These are phyloP conservation scores for Knufia petricola DNA, from an alignment of 2,329 filamentous ascomycete genomes.

Conservation along the genomic window DNA sequence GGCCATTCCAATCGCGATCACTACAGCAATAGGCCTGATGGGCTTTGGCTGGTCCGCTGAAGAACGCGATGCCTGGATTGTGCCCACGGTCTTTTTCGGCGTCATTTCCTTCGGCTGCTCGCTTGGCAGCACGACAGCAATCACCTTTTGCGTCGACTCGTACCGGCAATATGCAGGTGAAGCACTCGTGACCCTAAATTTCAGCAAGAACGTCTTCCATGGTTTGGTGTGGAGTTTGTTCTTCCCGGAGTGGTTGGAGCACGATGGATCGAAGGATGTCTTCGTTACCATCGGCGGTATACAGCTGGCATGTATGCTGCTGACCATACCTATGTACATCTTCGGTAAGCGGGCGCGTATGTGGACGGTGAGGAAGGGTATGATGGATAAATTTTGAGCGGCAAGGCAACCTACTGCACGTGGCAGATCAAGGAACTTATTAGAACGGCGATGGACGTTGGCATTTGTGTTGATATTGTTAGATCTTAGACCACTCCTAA, in stretches of 20 bases:
- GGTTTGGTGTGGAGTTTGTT: constrained; percentile 83
- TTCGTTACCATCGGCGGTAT: constrained; percentile 79
- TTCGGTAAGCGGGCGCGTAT: constrained; percentile 83
- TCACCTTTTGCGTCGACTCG: constrained; percentile 88
- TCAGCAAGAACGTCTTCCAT: constrained; percentile 88
- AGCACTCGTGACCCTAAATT: constrained; percentile 86
- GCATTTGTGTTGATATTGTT: too few relatives aligned
- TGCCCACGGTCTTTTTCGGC: constrained; percentile 88
- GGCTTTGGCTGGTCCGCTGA: constrained; percentile 91
- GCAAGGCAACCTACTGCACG: too few relatives aligned
- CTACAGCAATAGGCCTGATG: constrained; percentile 78
- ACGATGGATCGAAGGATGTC: constrained; percentile 64
- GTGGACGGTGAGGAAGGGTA: constrained; percentile 81
- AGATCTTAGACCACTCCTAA: too few relatives aligned
- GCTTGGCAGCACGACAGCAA: constrained; percentile 78
- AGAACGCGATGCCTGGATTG: constrained; percentile 69
- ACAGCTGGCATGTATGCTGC: constrained; percentile 64
- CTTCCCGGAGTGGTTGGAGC: constrained; percentile 71
- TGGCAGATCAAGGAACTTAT: too few relatives aligned
- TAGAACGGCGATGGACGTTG: too few relatives aligned
- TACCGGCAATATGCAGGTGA: constrained; percentile 91
- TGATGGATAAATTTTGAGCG: constrained; percentile 69
- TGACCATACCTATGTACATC: constrained; percentile 85
- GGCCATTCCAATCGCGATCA: constrained; percentile 67
- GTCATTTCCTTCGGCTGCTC: constrained; percentile 86